phyloP scores from a whole-genome alignment of 2,329 filamentous ascomycete species.

The Arthrinium phaeospermum region DNA sequence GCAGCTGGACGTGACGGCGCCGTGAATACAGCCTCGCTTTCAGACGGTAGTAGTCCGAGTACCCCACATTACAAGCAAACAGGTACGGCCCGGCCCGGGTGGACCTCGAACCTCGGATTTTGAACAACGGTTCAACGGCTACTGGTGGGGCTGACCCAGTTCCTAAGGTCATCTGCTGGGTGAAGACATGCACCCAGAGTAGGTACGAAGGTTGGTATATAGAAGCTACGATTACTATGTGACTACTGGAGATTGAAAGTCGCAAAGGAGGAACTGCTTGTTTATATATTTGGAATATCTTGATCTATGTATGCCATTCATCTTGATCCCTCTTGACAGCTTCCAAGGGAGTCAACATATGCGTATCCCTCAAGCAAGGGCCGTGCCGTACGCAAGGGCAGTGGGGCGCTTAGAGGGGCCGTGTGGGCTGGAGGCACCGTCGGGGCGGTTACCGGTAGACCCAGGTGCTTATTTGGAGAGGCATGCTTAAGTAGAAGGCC shows the following conservation, averaged over 20 bases:
- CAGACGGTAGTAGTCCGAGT: background rate
- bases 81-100: background rate
- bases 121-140: background rate
- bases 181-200: background rate
- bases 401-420: background rate
- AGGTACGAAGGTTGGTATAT: background rate
- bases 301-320: too few relatives aligned
- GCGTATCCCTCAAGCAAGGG: background rate
- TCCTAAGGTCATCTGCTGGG: background rate
- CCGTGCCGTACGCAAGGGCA: background rate
- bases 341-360: background rate
- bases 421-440: background rate
- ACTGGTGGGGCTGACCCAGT: background rate
- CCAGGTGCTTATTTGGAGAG: background rate
- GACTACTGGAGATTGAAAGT: background rate
- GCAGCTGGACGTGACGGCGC: background rate
- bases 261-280: background rate
- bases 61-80: background rate
- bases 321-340: too few relatives aligned
- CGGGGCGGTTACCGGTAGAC: background rate
- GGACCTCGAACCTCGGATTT: background rate
- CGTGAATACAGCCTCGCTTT: conserved; percentile 2
- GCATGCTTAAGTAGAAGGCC: background rate
- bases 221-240: background rate
- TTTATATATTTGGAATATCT: too few relatives aligned